Conservation (phyloP, 1,284 basidiomycete species). For the Ceratobasidium papillatum region DNA sequence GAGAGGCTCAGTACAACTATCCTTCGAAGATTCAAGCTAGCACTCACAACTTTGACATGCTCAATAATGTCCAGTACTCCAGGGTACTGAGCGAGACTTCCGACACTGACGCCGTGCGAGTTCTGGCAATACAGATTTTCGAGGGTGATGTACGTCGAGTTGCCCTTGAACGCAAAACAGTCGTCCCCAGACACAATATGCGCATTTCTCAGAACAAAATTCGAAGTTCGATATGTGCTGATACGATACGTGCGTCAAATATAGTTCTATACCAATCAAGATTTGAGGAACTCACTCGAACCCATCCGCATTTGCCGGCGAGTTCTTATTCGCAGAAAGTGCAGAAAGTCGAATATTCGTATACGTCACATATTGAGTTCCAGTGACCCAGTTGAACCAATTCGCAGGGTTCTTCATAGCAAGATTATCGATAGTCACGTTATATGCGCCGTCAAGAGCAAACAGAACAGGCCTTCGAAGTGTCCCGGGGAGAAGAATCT, state of each 20-base stretch:
- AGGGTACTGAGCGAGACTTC: slow-evolving; percentile 37
- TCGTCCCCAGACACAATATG: slow-evolving; percentile 41
- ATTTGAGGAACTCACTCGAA: slow-evolving; percentile 11
- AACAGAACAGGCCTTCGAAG: slow-evolving; percentile 35
- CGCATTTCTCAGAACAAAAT: slow-evolving; percentile 27
- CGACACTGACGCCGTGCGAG: slow-evolving; percentile 39
- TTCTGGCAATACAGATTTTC: slow-evolving; percentile 39
- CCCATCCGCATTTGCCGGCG: slow-evolving; percentile 28
- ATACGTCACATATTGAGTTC: slow-evolving; percentile 16
- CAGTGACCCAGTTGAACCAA: slow-evolving; percentile 28
- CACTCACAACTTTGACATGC: slow-evolving; percentile 28
- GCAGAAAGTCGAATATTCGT: slow-evolving; percentile 24
- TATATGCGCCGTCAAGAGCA: slow-evolving; percentile 29
- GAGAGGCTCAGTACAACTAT: no score
- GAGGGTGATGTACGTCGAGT: slow-evolving; percentile 32
- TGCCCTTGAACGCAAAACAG: slow-evolving; percentile 41
- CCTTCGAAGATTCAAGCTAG: no score
- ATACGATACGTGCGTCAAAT: not conserved
- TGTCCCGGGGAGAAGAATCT: slow-evolving; percentile 22
- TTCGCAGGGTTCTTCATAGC: slow-evolving; percentile 16
- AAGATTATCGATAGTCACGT: slow-evolving; percentile 30
- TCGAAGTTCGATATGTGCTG: slow-evolving; percentile 29
- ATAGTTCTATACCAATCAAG: not conserved
- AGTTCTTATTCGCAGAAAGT: slow-evolving; percentile 1
- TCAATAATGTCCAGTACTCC: slow-evolving; percentile 33